phyloP scores from a whole-genome alignment of 768 basidiomycete genomes.

The Gymnopilus junonius region DNA sequence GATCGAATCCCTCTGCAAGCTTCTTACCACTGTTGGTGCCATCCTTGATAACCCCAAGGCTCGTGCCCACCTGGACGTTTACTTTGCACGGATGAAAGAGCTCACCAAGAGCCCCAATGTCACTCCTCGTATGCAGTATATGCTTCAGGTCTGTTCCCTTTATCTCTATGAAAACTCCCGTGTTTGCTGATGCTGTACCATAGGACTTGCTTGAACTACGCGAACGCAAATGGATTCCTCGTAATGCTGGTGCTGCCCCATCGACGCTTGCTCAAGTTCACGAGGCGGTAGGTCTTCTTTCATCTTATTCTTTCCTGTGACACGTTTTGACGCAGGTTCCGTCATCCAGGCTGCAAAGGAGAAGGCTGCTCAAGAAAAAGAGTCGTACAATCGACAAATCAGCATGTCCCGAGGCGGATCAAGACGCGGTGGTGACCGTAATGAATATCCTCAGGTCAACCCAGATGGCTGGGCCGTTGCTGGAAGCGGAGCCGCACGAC shows the following conservation, averaged over 20 bases:
- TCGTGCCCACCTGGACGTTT: constrained; percentile 86
- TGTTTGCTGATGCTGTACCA: constrained; percentile 9
- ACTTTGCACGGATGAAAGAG: constrained; percentile 90
- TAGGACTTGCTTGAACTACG: constrained; percentile 94
- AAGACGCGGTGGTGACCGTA: constrained; percentile 78
- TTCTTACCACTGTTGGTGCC: constrained; percentile 87
- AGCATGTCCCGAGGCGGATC: constrained; percentile 93
- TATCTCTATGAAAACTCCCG: constrained; percentile 4
- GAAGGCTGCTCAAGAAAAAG: constrained; percentile 67
- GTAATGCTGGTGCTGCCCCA: constrained; percentile 76
- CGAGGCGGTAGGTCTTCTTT: constrained; percentile 63
- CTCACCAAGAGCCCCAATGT: constrained; percentile 76
- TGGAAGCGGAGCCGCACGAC: constrained; percentile 51
- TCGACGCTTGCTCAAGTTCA: constrained; percentile 90
- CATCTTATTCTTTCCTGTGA: background rate
- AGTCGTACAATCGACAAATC: constrained; percentile 59
- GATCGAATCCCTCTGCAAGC: constrained; percentile 93
- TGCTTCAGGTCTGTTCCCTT: constrained; percentile 78
- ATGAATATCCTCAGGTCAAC: constrained; percentile 57
- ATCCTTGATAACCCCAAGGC: constrained; percentile 83
- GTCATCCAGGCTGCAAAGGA: constrained; percentile 77
- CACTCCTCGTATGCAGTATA: constrained; percentile 89
- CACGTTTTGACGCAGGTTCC: constrained; percentile 5
- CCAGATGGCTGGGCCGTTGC: constrained; percentile 92
- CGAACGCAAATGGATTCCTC: constrained; percentile 77